These are phyloP conservation scores for Epichloe sp. DNA, from an alignment of 2,329 filamentous ascomycete species.

Conservation along the genomic window DNA sequence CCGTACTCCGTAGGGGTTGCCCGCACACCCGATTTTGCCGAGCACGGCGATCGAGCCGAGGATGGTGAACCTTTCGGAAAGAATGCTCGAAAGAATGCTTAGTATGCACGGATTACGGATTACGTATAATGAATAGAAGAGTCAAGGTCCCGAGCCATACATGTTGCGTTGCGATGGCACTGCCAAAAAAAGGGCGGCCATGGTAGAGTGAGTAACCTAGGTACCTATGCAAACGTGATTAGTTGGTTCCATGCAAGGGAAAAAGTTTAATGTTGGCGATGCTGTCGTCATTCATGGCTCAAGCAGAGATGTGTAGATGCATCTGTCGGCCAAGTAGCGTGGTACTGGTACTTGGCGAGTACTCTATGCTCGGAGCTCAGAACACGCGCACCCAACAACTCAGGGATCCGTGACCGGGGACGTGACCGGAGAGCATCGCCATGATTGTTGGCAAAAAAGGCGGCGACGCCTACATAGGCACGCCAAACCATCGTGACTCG, in stretches of 20 bases:
- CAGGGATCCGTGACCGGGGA: neutral
- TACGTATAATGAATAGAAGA: no score
- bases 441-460: neutral
- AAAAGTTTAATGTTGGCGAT: conserved; percentile 3
- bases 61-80: neutral
- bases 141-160: neutral
- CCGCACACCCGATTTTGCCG: neutral
- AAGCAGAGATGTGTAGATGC: neutral
- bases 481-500: neutral
- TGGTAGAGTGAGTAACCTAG: no score
- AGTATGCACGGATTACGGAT: no score
- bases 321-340: neutral
- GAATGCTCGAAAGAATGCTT: no score
- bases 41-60: neutral
- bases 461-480: no score
- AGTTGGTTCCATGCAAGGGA: neutral
- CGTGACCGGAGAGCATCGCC: neutral
- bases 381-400: neutral
- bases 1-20: neutral
- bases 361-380: neutral
- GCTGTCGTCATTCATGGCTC: conserved; percentile 3
- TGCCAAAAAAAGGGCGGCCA: no score
- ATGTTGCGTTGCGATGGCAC: neutral
- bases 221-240: neutral
- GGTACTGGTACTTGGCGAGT: no score